Evolutionary conservation across 208 protist genomes (phyloP).

Genomic region (Leishmania martiniquensis): DNA sequence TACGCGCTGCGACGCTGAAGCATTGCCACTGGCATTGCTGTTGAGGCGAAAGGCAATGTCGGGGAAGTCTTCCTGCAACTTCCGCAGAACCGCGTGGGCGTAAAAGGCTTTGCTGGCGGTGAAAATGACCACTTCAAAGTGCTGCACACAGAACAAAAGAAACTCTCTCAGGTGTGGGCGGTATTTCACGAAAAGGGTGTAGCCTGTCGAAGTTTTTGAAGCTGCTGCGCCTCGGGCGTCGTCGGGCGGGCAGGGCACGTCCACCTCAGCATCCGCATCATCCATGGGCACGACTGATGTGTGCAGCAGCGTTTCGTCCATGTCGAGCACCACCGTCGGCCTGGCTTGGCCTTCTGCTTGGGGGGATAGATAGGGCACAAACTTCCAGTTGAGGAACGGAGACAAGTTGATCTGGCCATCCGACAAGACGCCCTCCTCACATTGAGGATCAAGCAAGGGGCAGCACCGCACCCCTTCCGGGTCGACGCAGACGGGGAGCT

Average conservation of each 20-base stretch:
- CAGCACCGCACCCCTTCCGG: slow-evolving; percentile 15
- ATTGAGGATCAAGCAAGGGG: slow-evolving; percentile 1
- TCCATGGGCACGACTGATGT: slow-evolving; percentile 40
- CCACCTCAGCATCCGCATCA: slow-evolving; percentile 37
- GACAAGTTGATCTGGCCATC: slow-evolving; percentile 37
- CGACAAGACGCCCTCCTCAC: background rate
- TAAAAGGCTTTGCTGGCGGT: slow-evolving; percentile 58
- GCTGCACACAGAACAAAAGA: slow-evolving; percentile 32
- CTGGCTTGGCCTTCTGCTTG: background rate
- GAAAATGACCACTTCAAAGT: slow-evolving; percentile 70
- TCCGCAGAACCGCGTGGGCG: slow-evolving; percentile 36
- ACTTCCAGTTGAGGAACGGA: slow-evolving; percentile 43
- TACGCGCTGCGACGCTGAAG: background rate
- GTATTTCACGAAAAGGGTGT: slow-evolving; percentile 48
- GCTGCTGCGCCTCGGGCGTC: background rate
- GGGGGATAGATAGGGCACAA: slow-evolving; percentile 33
- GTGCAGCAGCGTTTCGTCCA: slow-evolving; percentile 64
- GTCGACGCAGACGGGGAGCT: slow-evolving; percentile 9
- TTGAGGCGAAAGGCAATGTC: slow-evolving; percentile 17
- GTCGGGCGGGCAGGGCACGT: slow-evolving; percentile 1
- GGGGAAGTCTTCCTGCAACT: slow-evolving; percentile 41
- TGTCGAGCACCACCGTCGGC: slow-evolving; percentile 50
- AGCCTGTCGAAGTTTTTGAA: background rate
- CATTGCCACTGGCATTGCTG: background rate
- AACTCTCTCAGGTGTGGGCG: slow-evolving; percentile 46